Conservation (phyloP, 2,329 filamentous ascomycete species). For the Clonostachys chloroleuca region DNA sequence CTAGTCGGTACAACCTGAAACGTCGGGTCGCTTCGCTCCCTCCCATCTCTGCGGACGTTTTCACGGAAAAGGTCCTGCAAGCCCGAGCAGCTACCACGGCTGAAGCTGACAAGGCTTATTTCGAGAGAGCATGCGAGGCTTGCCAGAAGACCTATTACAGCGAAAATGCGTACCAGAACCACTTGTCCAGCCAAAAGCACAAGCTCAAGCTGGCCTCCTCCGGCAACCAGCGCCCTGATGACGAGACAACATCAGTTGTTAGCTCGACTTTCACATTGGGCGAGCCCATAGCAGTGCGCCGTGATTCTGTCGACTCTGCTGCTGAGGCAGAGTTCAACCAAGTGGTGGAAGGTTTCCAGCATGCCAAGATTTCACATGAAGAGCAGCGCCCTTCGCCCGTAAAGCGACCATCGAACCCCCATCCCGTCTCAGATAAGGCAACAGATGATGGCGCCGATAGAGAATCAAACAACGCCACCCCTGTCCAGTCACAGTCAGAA, state of each 20-base stretch:
- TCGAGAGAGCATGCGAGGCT: slow-evolving; percentile 74
- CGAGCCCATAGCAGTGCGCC: slow-evolving; percentile 57
- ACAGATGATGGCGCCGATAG: slow-evolving; percentile 38
- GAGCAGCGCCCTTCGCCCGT: slow-evolving; percentile 43
- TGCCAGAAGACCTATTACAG: slow-evolving; percentile 95
- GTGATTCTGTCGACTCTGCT: slow-evolving; percentile 55
- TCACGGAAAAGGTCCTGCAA: slow-evolving; percentile 92
- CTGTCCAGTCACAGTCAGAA: slow-evolving; percentile 25
- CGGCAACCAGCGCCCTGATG: slow-evolving; percentile 39
- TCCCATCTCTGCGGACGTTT: slow-evolving; percentile 86
- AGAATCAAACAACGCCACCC: slow-evolving; percentile 35
- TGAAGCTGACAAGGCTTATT: slow-evolving; percentile 83
- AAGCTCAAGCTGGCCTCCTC: slow-evolving; percentile 51
- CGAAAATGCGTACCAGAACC: slow-evolving; percentile 93
- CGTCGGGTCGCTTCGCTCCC: slow-evolving; percentile 86
- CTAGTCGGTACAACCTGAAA: slow-evolving; percentile 91
- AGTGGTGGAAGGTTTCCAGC: slow-evolving; percentile 74
- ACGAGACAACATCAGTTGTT: slow-evolving; percentile 77
- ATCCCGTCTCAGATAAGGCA: slow-evolving; percentile 31
- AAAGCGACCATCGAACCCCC: slow-evolving; percentile 49
- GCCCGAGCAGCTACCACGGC: slow-evolving; percentile 81
- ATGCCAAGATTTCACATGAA: slow-evolving; percentile 56
- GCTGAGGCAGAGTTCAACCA: slow-evolving; percentile 72
- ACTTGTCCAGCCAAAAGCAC: slow-evolving; percentile 88
- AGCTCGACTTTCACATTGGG: slow-evolving; percentile 91